Base-by-base conservation (phyloP, 768 basidiomycete genomes). In the Rhodotorula taiwanensis region DNA sequence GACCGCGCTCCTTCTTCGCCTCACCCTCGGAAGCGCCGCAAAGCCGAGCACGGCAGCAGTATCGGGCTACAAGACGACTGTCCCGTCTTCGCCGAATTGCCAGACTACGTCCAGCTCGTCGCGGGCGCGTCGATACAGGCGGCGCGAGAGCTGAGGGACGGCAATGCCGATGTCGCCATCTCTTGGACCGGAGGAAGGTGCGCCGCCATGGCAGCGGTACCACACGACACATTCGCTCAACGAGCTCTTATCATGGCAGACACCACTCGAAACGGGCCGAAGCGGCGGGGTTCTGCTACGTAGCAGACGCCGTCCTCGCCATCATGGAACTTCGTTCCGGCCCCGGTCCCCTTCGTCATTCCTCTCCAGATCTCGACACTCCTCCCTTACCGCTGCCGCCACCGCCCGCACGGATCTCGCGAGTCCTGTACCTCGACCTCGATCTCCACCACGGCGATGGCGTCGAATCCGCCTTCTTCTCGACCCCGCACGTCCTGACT, bases 261-360 rank as follows among this genome's bases (percentile, higher is more conserved):
- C 93, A 94, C 71, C 93, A 95, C 71, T 88, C 88, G 0, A 82
- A 84, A 54, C 86, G 88, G 73, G 80, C 82, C 0, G 79, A 78
- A 47, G 91, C 91, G 1, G 83, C 87, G 6, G 93, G 93, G 0
- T 98, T 88, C 76, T 98, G 93, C 78, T 98, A 95, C 73, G 87
- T 97, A 27, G 87, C 89, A 3, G 93, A 97, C 73, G 84, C 86
- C 58, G 82, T 91, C 15, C 81, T 97, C 2, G 86, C 86, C 1
- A 84, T 95, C 61, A 81, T 93, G 60, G 78, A 81, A 7, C 80
- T 95, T 47, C 84, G 82, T 67, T 79, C 79, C 25, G 64, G 76
- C 9, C 63, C 66, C 33, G 16, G 18, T 23, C 41, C 0, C 55
- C 57, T 4, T 42, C 53, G 36, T 3, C 48, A 23, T 7, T 23